A percentile compares a stretch with the other conserved stretches of the same genome.
phyloP scores from a whole-genome alignment of 805 yeast genomes.

The Scheffersomyces lignosus region DNA sequence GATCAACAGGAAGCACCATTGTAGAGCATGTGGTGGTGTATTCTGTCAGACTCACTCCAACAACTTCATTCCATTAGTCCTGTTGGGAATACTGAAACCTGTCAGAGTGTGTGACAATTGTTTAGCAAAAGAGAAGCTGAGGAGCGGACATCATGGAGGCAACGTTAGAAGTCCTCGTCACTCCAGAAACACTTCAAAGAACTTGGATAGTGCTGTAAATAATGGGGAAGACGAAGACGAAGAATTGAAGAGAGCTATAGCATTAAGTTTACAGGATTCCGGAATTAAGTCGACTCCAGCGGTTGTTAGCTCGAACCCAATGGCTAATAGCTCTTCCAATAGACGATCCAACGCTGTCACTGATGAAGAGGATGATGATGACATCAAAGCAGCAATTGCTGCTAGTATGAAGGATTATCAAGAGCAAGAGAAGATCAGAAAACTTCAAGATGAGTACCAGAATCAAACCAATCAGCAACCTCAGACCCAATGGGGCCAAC shows the following conservation, averaged over 20 bases:
- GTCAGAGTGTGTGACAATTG: conserved; percentile 96
- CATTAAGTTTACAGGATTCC: conserved; percentile 67
- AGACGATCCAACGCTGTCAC: conserved; percentile 22
- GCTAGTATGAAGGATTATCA: conserved; percentile 82
- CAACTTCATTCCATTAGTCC: conserved; percentile 67
- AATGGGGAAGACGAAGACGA: conserved; percentile 66
- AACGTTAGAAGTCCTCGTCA: conserved; percentile 2
- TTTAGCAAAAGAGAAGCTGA: conserved; percentile 55
- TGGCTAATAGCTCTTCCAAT: neutral
- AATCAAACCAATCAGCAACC: neutral
- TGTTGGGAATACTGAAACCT: conserved; percentile 81
- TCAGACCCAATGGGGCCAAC: conserved; percentile 9
- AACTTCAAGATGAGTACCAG: conserved; percentile 6
- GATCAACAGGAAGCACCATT: conserved; percentile 90
- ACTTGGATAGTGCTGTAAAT: neutral
- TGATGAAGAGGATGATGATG: conserved; percentile 76
- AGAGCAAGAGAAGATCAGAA: conserved; percentile 20
- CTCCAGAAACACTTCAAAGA: neutral
- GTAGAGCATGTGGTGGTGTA: conserved; percentile 96
- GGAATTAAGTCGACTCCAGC: conserved; percentile 13
- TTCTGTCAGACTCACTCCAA: conserved; percentile 85
- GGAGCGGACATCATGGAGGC: conserved; percentile 14
- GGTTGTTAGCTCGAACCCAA: conserved; percentile 10
- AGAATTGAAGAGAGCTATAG: conserved; percentile 75
- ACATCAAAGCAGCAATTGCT: conserved; percentile 90